Conservation (phyloP, 768 basidiomycete species). For the Termitomyces sp. region DNA sequence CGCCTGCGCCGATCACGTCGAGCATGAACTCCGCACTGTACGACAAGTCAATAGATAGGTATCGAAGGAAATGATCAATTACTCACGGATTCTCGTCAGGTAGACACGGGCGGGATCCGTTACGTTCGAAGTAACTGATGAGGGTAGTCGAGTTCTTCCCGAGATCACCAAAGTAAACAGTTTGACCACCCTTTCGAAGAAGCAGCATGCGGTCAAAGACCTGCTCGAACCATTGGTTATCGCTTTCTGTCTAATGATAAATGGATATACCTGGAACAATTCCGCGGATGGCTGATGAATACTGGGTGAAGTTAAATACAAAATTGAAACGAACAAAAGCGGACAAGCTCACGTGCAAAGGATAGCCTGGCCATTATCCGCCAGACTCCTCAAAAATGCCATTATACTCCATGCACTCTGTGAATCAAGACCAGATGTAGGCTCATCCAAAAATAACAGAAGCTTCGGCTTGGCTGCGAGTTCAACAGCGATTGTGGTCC, state of each 20-base stretch:
- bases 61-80: neutral
- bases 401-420: slow-evolving; percentile 85
- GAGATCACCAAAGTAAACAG: slow-evolving; percentile 69
- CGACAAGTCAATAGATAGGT: neutral
- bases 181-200: slow-evolving; percentile 72
- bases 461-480: slow-evolving; percentile 82
- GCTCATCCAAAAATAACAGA: slow-evolving; percentile 84
- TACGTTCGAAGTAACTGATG: slow-evolving; percentile 68
- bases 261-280: slow-evolving; percentile 52
- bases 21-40: slow-evolving; percentile 58
- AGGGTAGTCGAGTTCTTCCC: slow-evolving; percentile 58
- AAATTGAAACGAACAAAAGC: neutral
- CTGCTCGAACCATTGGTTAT: slow-evolving; percentile 12
- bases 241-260: neutral
- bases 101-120: slow-evolving; percentile 59
- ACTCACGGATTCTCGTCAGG: slow-evolving; percentile 68
- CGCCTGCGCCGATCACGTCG: slow-evolving; percentile 71
- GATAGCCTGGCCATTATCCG: slow-evolving; percentile 80
- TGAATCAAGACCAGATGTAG: slow-evolving; percentile 83
- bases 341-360: slow-evolving; percentile 66
- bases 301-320: slow-evolving; percentile 16
- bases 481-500: slow-evolving; percentile 84
- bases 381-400: slow-evolving; percentile 67
- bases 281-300: slow-evolving; percentile 76
- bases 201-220: slow-evolving; percentile 73